These are phyloP conservation scores for Ilyonectria robusta DNA, from an alignment of 2,329 filamentous ascomycete genomes.

Conservation along the genomic window DNA sequence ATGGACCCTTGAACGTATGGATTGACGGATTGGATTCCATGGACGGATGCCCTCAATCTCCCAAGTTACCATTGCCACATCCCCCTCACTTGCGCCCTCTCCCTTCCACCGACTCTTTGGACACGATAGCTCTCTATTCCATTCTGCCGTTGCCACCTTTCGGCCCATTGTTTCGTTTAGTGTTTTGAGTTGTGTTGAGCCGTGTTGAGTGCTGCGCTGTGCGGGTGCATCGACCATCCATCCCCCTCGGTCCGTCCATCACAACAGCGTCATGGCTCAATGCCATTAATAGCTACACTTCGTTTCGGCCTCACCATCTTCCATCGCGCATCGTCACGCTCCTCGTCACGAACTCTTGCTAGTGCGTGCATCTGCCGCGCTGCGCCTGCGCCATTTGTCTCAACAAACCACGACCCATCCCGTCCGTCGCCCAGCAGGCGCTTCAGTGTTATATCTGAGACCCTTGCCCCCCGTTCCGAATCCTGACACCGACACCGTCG, in stretches of 20 bases:
- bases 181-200: no score
- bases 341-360: background rate
- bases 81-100: background rate
- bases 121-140: background rate
- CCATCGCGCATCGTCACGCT: background rate
- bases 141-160: background rate
- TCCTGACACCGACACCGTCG: slow-evolving; percentile 26
- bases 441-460: slow-evolving; percentile 30
- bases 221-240: background rate
- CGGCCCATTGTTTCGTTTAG: no score
- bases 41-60: slow-evolving; percentile 23
- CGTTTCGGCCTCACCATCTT: background rate
- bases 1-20: slow-evolving; percentile 18
- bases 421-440: slow-evolving; percentile 11
- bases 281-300: background rate
- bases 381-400: slow-evolving; percentile 29
- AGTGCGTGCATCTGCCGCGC: slow-evolving; percentile 22
- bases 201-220: background rate
- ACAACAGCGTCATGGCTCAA: background rate
- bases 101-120: background rate
- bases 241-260: background rate
- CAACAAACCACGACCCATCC: slow-evolving; percentile 12
- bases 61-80: slow-evolving; percentile 1
- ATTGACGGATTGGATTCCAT: slow-evolving; percentile 25
- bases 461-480: slow-evolving; percentile 9